phyloP scores from a whole-genome alignment of 208 protist genomes.

The Perkinsela sp. region DNA sequence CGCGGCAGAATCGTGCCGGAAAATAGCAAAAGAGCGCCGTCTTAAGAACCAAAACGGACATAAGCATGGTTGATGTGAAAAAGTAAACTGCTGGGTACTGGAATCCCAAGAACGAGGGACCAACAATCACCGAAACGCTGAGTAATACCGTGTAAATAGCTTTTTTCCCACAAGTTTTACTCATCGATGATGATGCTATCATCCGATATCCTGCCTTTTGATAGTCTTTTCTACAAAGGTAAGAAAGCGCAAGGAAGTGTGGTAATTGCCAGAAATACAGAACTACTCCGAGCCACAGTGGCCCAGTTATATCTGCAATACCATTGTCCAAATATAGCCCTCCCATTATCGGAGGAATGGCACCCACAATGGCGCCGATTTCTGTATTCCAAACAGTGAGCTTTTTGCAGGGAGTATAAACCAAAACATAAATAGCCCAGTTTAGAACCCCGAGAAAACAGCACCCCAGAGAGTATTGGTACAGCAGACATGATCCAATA shows the following conservation, averaged over 20 bases:
- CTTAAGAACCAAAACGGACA: slow-evolving; percentile 50
- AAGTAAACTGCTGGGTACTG: slow-evolving; percentile 27
- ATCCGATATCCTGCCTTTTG: slow-evolving; percentile 60
- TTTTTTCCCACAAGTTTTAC: not conserved
- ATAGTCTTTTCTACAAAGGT: slow-evolving; percentile 60
- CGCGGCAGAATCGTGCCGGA: slow-evolving; percentile 34
- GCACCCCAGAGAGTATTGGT: slow-evolving; percentile 14
- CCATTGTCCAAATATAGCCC: slow-evolving; percentile 15
- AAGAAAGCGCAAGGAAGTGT: slow-evolving; percentile 59
- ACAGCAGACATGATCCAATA: slow-evolving; percentile 30
- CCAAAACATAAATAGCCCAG: slow-evolving; percentile 46
- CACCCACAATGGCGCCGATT: slow-evolving; percentile 65
- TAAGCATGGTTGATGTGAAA: slow-evolving; percentile 17
- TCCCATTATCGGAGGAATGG: slow-evolving; percentile 59
- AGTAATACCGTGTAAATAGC: slow-evolving; percentile 39
- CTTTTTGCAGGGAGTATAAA: slow-evolving; percentile 64
- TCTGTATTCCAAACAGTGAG: slow-evolving; percentile 50
- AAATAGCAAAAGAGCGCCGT: slow-evolving; percentile 32
- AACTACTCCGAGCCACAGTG: slow-evolving; percentile 17
- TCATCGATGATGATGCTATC: slow-evolving; percentile 16
- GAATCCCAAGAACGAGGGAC: slow-evolving; percentile 14
- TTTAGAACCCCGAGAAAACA: slow-evolving; percentile 30
- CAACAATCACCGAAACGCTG: slow-evolving; percentile 19
- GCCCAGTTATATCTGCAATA: not conserved
- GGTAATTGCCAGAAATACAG: slow-evolving; percentile 67